phyloP scores from a whole-genome alignment of 2,329 filamentous ascomycete species.

The Fusarium pseudonygamai region DNA sequence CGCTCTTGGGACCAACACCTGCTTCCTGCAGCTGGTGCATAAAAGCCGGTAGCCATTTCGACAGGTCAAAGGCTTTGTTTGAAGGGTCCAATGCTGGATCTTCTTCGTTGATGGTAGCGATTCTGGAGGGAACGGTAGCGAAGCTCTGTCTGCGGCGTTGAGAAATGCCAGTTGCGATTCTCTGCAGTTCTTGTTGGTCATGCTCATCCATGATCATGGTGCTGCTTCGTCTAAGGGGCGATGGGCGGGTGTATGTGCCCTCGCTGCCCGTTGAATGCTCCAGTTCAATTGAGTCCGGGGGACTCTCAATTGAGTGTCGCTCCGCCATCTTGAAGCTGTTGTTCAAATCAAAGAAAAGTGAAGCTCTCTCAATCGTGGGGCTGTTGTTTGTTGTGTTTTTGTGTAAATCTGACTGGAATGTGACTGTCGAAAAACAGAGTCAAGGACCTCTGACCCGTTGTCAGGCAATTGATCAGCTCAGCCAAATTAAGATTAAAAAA shows the following conservation, averaged over 20 bases:
- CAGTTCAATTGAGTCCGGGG: background rate
- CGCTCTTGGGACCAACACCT: constrained; percentile 1
- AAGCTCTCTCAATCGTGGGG: background rate
- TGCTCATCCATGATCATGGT: constrained; percentile 18
- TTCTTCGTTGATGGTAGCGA: background rate
- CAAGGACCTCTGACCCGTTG: background rate
- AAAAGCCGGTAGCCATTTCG: constrained; percentile 19
- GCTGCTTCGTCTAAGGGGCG: background rate
- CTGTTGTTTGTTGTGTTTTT: background rate
- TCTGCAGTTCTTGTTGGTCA: constrained; percentile 12
- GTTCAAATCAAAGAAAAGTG: too few relatives aligned
- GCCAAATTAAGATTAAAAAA: background rate
- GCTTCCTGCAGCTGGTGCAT: constrained; percentile 5
- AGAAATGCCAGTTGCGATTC: constrained; percentile 19
- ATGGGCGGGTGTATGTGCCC: background rate
- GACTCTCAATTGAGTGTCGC: background rate
- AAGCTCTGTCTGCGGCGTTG: constrained; percentile 8
- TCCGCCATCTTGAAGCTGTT: background rate
- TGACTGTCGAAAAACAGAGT: background rate
- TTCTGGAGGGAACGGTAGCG: background rate
- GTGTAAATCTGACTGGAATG: background rate
- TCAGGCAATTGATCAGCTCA: background rate
- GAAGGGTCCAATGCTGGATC: constrained; percentile 9
- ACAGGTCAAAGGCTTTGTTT: constrained; percentile 17
- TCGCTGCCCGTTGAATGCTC: background rate